Evolutionary conservation across 768 basidiomycete species (phyloP).

Genomic region (Agaricus bisporus): DNA sequence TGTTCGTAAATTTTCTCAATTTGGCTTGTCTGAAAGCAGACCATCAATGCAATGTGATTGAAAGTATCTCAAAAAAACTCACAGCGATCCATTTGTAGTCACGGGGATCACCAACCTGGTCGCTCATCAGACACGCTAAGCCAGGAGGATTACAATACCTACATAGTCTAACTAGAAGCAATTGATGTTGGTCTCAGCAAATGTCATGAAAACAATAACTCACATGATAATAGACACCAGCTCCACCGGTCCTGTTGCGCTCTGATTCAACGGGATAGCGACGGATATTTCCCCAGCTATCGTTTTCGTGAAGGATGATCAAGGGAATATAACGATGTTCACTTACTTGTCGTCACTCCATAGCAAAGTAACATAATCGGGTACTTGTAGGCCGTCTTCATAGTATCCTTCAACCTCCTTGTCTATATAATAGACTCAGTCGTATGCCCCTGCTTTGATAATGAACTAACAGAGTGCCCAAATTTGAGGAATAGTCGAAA

Average conservation of each 20-base stretch:
- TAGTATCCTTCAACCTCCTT: constrained; percentile 66
- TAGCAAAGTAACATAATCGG: constrained; percentile 58
- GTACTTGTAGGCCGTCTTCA: constrained; percentile 53
- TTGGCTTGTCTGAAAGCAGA: constrained; percentile 37
- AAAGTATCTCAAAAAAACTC: constrained; percentile 12
- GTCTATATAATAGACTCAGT: constrained; percentile 19
- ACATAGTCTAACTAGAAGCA: constrained; percentile 41
- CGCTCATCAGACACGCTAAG: neutral
- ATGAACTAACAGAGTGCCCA: constrained; percentile 48
- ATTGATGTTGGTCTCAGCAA: neutral
- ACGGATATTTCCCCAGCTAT: constrained; percentile 65
- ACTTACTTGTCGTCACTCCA: constrained; percentile 71
- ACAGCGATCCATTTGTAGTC: constrained; percentile 73
- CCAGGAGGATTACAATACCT: constrained; percentile 1
- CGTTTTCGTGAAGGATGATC: neutral
- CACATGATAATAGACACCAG: constrained; percentile 68
- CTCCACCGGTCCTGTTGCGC: constrained; percentile 57
- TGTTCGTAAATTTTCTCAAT: constrained; percentile 61
- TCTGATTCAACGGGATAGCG: constrained; percentile 49
- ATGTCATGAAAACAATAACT: constrained; percentile 13
- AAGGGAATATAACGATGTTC: neutral
- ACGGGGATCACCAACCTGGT: constrained; percentile 53
- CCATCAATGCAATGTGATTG: neutral
- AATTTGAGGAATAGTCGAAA: constrained; percentile 53
- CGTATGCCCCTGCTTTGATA: neutral